Base-by-base conservation (phyloP, 805 yeast species). In the Wickerhamomyces silvicola region DNA sequence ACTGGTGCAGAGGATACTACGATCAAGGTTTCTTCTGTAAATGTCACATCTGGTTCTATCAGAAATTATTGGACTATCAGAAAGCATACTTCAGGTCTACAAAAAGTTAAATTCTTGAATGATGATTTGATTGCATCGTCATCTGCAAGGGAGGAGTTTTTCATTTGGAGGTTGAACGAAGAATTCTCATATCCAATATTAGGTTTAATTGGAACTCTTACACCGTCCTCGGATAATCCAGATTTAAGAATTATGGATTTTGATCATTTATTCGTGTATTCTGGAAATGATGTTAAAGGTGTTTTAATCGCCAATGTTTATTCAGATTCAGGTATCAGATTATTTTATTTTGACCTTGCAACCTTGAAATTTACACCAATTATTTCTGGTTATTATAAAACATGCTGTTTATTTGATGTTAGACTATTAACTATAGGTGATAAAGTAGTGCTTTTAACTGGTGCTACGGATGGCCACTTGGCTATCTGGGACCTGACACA, bases 221-320 rank as follows among this genome's bases (percentile, higher is more conserved):
- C 72, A 4, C 75, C 85, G 2, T 60, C 68, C 2, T 55, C 67
- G 8, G 66, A 65, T 10, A 72, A 74, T 35, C 94, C 95, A 0
- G 97, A 92, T 54, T 64, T 92, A 39, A 66, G 98, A 42, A 77
- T 90, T 34, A 90, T 87, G 96, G 95, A 83, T 54, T 81, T 87
- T 49, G 80, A 69, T 39, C 58, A 72, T 6, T 39, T 66, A 10
- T 64, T 66, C 25, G 59, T 68, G 2, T 46, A 48, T n/a, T n/a
- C n/a, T n/a, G n/a, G n/a, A n/a, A 43, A 50, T 1, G 33, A 32
- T 1, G 32, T 53, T 4, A 36, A 38, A 18, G 81, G 79, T 7
- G 70, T 74, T 42, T 43, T 76, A 1, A 46, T 88, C 7, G 71
- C 74, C 3, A 72, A 86, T 0, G 94, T 81, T 0, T 92, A 85